Percentiles rank a stretch among this genome's conserved stretches.
These are phyloP conservation scores for Podaxis pistillaris DNA, from an alignment of 768 basidiomycete genomes.

Conservation along the genomic window DNA sequence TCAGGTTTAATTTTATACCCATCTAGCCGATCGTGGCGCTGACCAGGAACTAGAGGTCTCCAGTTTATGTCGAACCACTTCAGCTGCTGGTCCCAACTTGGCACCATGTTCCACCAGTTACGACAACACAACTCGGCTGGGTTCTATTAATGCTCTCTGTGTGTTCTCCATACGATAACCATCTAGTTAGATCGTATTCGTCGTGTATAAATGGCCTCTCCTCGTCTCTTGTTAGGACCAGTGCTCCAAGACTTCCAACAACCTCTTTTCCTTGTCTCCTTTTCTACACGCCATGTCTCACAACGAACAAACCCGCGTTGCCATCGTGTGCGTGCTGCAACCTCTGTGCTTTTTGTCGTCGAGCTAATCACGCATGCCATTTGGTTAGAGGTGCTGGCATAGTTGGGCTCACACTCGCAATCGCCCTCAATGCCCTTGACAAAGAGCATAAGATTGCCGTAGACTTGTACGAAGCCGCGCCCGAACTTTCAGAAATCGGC, in stretches of 20 bases:
- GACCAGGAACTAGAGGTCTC: too few species aligned
- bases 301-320: not conserved
- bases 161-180: not conserved
- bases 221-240: not conserved
- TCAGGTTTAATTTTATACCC: too few species aligned
- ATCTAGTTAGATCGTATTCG: not conserved
- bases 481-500: slow-evolving; percentile 38
- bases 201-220: not conserved
- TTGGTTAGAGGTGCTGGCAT: slow-evolving; percentile 38
- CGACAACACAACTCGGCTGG: too few species aligned
- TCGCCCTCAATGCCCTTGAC: slow-evolving; percentile 27
- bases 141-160: not conserved
- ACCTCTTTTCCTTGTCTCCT: not conserved
- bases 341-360: not conserved
- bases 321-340: not conserved
- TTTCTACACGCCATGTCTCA: not conserved
- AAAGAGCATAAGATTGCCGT: slow-evolving; percentile 26
- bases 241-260: not conserved
- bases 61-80: too few species aligned
- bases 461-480: slow-evolving; percentile 42
- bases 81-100: too few species aligned
- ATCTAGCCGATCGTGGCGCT: too few species aligned
- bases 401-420: slow-evolving; percentile 37
- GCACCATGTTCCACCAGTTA: too few species aligned
- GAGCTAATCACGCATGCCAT: not conserved